Conservation (phyloP, 2,329 filamentous ascomycete genomes). For the Knufia fluminis region DNA sequence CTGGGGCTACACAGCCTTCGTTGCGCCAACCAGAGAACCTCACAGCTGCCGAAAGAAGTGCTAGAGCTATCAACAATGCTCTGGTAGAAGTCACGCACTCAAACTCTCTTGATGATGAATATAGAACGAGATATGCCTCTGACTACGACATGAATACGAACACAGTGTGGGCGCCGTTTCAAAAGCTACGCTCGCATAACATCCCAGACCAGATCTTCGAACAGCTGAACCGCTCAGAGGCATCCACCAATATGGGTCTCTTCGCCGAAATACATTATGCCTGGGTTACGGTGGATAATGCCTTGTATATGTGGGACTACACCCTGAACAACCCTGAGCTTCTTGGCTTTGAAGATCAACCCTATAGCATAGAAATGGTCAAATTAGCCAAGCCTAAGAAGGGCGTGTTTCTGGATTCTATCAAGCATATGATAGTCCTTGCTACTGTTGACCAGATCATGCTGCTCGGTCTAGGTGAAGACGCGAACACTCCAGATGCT, state of each 20-base stretch:
- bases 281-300: slow-evolving; percentile 93
- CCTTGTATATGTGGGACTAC: slow-evolving; percentile 96
- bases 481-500: slow-evolving; percentile 34
- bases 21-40: slow-evolving; percentile 36
- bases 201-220: slow-evolving; percentile 89
- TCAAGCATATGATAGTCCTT: slow-evolving; percentile 81
- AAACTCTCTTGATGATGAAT: slow-evolving; percentile 68
- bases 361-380: slow-evolving; percentile 81
- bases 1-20: slow-evolving; percentile 14
- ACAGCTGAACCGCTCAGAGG: slow-evolving; percentile 78
- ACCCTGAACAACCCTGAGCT: slow-evolving; percentile 84
- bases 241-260: slow-evolving; percentile 87
- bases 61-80: slow-evolving; percentile 71
- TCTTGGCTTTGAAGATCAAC: slow-evolving; percentile 83
- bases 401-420: slow-evolving; percentile 76
- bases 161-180: slow-evolving; percentile 76
- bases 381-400: slow-evolving; percentile 75
- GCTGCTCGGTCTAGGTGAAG: slow-evolving; percentile 70
- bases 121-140: slow-evolving; percentile 72
- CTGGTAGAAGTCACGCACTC: slow-evolving; percentile 65
- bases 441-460: slow-evolving; percentile 79
- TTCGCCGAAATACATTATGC: slow-evolving; percentile 93
- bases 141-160: slow-evolving; percentile 72
- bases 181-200: slow-evolving; percentile 74
- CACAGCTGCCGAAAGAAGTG: slow-evolving; percentile 68